These are phyloP conservation scores for Phylloboletellus chloephorus DNA, from an alignment of 1,284 basidiomycete genomes.

Conservation along the genomic window DNA sequence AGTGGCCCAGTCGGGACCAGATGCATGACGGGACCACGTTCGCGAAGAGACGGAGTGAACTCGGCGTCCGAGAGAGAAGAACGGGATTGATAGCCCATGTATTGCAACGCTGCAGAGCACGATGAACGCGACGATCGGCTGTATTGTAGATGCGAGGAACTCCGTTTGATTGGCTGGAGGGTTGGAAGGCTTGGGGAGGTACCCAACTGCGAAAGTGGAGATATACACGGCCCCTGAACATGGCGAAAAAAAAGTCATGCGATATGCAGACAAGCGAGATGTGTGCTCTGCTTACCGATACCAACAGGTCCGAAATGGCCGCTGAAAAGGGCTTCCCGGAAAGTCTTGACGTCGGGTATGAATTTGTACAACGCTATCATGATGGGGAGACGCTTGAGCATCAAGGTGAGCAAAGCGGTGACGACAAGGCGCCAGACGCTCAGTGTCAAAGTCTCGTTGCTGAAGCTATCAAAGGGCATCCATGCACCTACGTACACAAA, in stretches of 20 bases:
- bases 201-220: slow-evolving; percentile 73
- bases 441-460: slow-evolving; percentile 59
- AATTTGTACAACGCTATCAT: slow-evolving; percentile 81
- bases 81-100: slow-evolving; percentile 89
- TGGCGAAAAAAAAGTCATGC: slow-evolving; percentile 2
- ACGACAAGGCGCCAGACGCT: slow-evolving; percentile 80
- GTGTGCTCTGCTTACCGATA: slow-evolving; percentile 49
- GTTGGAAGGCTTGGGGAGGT: slow-evolving; percentile 55
- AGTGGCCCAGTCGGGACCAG: slow-evolving; percentile 68
- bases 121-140: slow-evolving; percentile 89
- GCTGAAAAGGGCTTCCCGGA: slow-evolving; percentile 80
- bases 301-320: slow-evolving; percentile 96
- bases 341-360: slow-evolving; percentile 92
- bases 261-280: not conserved
- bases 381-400: slow-evolving; percentile 78
- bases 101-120: slow-evolving; percentile 83
- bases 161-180: slow-evolving; percentile 59
- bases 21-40: slow-evolving; percentile 72
- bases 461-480: slow-evolving; percentile 85
- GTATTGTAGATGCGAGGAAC: slow-evolving; percentile 68
- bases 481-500: slow-evolving; percentile 94
- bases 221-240: slow-evolving; percentile 79
- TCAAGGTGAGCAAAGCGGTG: slow-evolving; percentile 71
- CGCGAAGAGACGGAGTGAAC: slow-evolving; percentile 80
- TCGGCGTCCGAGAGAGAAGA: slow-evolving; percentile 84